Percentiles rank a stretch among this genome's conserved stretches.
These are phyloP conservation scores for Cystobasidium pallidum DNA, from an alignment of 1,284 basidiomycete species.

Conservation along the genomic window DNA sequence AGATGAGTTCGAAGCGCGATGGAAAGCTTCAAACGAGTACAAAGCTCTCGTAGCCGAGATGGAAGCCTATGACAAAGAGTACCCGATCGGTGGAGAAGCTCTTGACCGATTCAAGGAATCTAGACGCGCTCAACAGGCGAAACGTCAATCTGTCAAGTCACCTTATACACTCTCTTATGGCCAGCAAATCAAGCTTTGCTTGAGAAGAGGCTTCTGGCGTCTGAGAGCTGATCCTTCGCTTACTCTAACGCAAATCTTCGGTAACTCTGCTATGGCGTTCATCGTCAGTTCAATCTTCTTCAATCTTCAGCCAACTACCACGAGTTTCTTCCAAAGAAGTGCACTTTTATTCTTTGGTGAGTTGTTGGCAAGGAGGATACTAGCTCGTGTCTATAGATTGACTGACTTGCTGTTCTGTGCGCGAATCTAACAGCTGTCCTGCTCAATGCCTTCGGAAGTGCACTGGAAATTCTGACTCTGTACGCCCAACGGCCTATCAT, in stretches of 20 bases:
- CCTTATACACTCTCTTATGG: slow-evolving; percentile 59
- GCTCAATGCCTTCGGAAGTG: slow-evolving; percentile 59
- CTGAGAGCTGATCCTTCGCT: slow-evolving; percentile 58
- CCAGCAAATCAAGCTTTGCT: slow-evolving; percentile 58
- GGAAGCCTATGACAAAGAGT: slow-evolving; percentile 55
- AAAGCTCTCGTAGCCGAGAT: slow-evolving; percentile 56
- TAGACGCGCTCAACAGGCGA: slow-evolving; percentile 59
- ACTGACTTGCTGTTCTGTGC: too few species aligned
- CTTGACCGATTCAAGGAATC: slow-evolving; percentile 58
- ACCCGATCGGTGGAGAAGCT: slow-evolving; percentile 56
- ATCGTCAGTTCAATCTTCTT: slow-evolving; percentile 64
- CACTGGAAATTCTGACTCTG: slow-evolving; percentile 58
- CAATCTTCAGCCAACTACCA: slow-evolving; percentile 70
- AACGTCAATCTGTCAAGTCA: slow-evolving; percentile 56
- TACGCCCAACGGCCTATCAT: slow-evolving; percentile 60
- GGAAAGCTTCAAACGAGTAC: slow-evolving; percentile 57
- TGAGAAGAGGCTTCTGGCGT: slow-evolving; percentile 58
- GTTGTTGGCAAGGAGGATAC: slow-evolving; percentile 67
- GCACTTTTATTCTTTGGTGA: slow-evolving; percentile 67
- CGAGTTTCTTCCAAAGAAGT: slow-evolving; percentile 85
- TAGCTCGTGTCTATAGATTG: slow-evolving; percentile 67
- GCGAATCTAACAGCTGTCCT: slow-evolving; percentile 64
- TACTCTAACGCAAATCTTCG: slow-evolving; percentile 57
- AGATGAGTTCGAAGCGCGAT: slow-evolving; percentile 52
- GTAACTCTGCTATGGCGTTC: slow-evolving; percentile 64